Evolutionary conservation across 306 rosid genomes (phyloP).

Genomic region (Fragaria nilgerrensis): DNA sequence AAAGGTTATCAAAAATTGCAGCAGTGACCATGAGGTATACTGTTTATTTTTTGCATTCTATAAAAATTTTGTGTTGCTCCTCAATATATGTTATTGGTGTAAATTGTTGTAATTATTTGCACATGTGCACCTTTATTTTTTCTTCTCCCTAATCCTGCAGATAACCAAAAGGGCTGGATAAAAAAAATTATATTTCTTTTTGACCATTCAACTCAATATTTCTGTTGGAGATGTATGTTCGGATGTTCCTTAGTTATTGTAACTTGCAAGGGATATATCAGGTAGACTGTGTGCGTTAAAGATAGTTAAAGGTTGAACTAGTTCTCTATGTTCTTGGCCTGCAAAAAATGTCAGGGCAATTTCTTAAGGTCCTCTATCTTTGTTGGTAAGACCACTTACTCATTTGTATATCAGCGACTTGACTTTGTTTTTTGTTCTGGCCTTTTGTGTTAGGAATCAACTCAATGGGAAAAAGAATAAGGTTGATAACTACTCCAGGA

Average conservation of each 20-base stretch:
- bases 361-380: neutral
- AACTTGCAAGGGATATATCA: constrained; percentile 5
- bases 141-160: neutral
- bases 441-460: constrained; percentile 59
- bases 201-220: neutral
- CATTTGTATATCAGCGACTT: neutral
- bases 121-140: neutral
- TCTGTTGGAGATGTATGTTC: neutral
- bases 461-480: constrained; percentile 69
- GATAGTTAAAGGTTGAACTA: neutral
- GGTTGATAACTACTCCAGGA: constrained; percentile 45
- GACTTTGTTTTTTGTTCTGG: neutral
- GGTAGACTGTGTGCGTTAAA: neutral
- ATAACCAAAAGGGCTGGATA: neutral
- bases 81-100: constrained; percentile 1
- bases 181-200: neutral
- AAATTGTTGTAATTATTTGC: neutral
- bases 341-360: neutral
- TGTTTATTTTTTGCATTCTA: constrained; percentile 13
- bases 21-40: constrained; percentile 68
- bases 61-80: constrained; percentile 2
- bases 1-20: constrained; percentile 74
- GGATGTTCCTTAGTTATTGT: neutral
- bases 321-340: neutral
- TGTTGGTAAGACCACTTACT: neutral